Evolutionary conservation across 225 moss, liverwort and hornwort genomes (phyloP), one percentile per base, ranked within the genome.

Genomic region (Marchantia paleacea): DNA sequence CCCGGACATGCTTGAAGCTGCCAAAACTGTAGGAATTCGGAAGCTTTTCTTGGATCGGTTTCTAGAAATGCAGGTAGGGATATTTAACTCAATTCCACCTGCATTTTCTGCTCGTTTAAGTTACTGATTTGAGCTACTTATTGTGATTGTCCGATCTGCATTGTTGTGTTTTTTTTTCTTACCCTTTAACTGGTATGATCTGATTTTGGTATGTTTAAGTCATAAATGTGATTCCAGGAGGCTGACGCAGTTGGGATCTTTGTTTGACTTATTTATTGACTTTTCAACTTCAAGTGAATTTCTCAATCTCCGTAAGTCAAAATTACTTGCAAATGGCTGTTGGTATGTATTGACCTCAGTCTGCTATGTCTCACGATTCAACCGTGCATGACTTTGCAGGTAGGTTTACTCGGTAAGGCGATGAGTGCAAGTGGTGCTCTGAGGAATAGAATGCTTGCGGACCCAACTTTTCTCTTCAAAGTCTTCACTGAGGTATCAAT

Each of bases 401-500:
- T 78, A 52, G 78, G 96, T 18, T 80, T 84, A 30, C 69, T 94
- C 9, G 95, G 90, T 39, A 78, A 87, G 12, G 89, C 92, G 1
- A 90, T 97, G 20, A 83, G 83, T 52, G 69, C 86, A 8, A 93
- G 89, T 72, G 73, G 88, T 20, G 82, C 93, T 89, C 81, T 97
- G 28, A 88, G 97, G 47, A 93, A 95, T 85, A 88, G 95, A n/a
- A 89, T 97, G 81, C 81, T 97, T 22, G 97, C 97, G 51, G 97
- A 97, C 73, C 95, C 97, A 10, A 86, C 87, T 62, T 97, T 95
- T 30, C 28, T 97, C 31, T 97, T 97, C 81, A 97, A 97, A 78
- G 89, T 97, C 9, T 84, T 91, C 26, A 97, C 95, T 1, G 97
- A 97, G 72, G 91, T 91, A 91, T 60, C 57, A 60, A 14, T 52